Evolutionary conservation across 2,329 filamentous ascomycete species (phyloP), one percentile per base, ranked within the genome.

Genomic region (Botryotinia calthae): DNA sequence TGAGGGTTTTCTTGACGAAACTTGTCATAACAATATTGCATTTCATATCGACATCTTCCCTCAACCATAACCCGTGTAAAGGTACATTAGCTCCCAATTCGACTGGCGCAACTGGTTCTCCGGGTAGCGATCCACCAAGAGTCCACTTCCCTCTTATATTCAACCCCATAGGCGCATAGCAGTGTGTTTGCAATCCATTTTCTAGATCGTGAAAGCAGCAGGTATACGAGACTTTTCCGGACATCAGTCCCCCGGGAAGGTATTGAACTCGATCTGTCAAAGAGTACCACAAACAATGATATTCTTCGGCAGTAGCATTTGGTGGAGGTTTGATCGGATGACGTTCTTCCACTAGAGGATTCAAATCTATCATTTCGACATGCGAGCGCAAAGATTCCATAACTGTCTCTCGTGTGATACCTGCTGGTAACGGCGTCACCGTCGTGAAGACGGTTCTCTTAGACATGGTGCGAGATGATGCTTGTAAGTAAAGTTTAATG

Each of bases 41-140:
- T 73, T 87, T 87, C 85, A 97, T 90, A 75, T 94, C 91, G 66
- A 96, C 90, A 76, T 97, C 94, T 84, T 97, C 94, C n/a, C 92
- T 87, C 59, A 97, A 84, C 80, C 94, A 97, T 20, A 97, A 84
- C 0, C 93, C 94, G 58, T 88, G 84, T 34, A 86, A 82, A 0
- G 93, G 93, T 0, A 86, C 88, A 22, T 87, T 87, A 9, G 92
- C 82, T 8, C 90, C 91, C 34, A 93, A 82, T 82, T 95, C 92
- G 18, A 87, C 82, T 0, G 88, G 85, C 78, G 91, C 87, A 44
- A 85, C 84, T 1, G 89, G 87, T 81, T 97, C 93, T 28, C 91
- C 92, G 0, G 91, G 90, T 59, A 92, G 83, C 16, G 87, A 89
- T 16, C 94, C 94, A 63, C 88, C 89, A 6, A 97, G 84, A 14